phyloP scores from a whole-genome alignment of 2,329 filamentous ascomycete species.

The Magnaporthiopsis rhizophila region DNA sequence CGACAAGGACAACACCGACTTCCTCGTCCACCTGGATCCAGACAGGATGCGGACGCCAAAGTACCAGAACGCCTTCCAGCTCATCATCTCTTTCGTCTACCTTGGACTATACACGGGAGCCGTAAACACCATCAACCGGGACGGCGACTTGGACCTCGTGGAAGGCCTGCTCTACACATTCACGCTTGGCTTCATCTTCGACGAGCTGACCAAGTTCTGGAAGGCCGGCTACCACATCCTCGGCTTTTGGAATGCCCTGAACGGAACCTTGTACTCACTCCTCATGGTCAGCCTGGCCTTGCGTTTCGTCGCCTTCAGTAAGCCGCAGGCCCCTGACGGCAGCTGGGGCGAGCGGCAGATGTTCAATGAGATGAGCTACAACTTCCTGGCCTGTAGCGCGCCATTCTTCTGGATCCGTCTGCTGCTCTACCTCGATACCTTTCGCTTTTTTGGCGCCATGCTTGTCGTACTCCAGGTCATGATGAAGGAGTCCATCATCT shows the following conservation, averaged over 20 bases:
- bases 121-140: slow-evolving; percentile 88
- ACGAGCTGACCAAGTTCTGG: slow-evolving; percentile 83
- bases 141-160: slow-evolving; percentile 73
- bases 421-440: slow-evolving; percentile 83
- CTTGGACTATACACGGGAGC: slow-evolving; percentile 79
- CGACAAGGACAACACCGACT: slow-evolving; percentile 68
- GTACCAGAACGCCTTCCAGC: slow-evolving; percentile 86
- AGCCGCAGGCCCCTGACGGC: slow-evolving; percentile 32
- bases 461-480: slow-evolving; percentile 91
- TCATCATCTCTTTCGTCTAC: slow-evolving; percentile 76
- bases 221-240: slow-evolving; percentile 90
- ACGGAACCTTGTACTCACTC: slow-evolving; percentile 71
- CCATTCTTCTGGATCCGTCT: slow-evolving; percentile 97
- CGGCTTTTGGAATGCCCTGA: slow-evolving; percentile 97
- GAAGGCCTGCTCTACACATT: slow-evolving; percentile 85
- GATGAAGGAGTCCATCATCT: slow-evolving; percentile 92
- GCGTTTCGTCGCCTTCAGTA: slow-evolving; percentile 68
- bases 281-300: slow-evolving; percentile 71
- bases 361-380: slow-evolving; percentile 81
- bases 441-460: slow-evolving; percentile 97
- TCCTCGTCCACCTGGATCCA: slow-evolving; percentile 79
- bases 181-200: slow-evolving; percentile 82
- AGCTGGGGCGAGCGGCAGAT: slow-evolving; percentile 41
- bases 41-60: slow-evolving; percentile 88
- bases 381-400: slow-evolving; percentile 85